Evolutionary conservation across 2,329 filamentous ascomycete genomes (phyloP).

Genomic region (Ceratocystis cacaofunesta): DNA sequence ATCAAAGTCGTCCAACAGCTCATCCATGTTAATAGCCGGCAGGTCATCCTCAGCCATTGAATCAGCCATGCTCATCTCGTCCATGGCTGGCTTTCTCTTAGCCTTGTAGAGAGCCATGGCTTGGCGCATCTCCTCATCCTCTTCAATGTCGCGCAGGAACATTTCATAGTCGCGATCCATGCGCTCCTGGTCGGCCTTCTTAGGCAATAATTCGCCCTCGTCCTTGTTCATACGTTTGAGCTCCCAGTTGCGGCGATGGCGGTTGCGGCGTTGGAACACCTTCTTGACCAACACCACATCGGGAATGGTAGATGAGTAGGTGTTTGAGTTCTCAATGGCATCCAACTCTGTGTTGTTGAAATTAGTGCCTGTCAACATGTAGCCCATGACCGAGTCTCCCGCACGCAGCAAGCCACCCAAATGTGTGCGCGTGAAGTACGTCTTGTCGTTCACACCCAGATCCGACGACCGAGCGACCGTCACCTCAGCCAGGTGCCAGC

Average conservation of each 20-base stretch:
- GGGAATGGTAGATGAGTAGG: slow-evolving; percentile 65
- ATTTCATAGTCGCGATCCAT: slow-evolving; percentile 91
- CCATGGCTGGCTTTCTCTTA: slow-evolving; percentile 37
- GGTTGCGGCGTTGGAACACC: slow-evolving; percentile 78
- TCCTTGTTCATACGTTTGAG: slow-evolving; percentile 87
- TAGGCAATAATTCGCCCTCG: slow-evolving; percentile 71
- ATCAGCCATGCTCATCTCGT: slow-evolving; percentile 54
- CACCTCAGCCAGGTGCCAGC: slow-evolving; percentile 71
- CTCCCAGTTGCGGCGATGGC: slow-evolving; percentile 72
- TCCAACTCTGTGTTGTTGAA: slow-evolving; percentile 85
- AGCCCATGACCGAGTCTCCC: slow-evolving; percentile 90
- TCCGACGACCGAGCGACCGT: slow-evolving; percentile 80
- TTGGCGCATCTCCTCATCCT: slow-evolving; percentile 74
- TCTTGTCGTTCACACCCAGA: slow-evolving; percentile 70
- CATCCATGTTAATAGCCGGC: slow-evolving; percentile 61
- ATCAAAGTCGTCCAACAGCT: slow-evolving; percentile 83
- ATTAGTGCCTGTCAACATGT: slow-evolving; percentile 74
- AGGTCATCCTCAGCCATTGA: slow-evolving; percentile 47
- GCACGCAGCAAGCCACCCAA: slow-evolving; percentile 71
- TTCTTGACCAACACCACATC: slow-evolving; percentile 97
- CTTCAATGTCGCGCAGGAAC: slow-evolving; percentile 93
- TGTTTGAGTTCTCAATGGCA: slow-evolving; percentile 61
- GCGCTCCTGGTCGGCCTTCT: slow-evolving; percentile 74
- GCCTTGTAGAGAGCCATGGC: slow-evolving; percentile 79
- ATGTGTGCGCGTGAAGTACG: slow-evolving; percentile 83